phyloP scores from a whole-genome alignment of 2,329 filamentous ascomycete genomes.

The Pseudohalonectria lignicola region DNA sequence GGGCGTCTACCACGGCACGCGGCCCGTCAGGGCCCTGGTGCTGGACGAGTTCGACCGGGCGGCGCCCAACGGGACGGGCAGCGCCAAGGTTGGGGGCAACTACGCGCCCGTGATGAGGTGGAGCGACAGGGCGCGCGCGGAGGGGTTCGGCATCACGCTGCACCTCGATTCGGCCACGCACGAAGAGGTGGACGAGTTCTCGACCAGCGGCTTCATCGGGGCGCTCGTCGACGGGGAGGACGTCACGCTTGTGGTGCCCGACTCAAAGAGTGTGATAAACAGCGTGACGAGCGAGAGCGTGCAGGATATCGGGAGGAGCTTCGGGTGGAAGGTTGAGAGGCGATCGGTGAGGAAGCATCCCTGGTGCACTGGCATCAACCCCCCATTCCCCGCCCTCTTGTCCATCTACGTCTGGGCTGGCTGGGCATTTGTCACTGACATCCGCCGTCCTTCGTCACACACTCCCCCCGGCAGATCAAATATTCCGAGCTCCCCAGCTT shows the following conservation, averaged over 20 bases:
- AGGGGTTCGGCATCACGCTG: conserved; percentile 88
- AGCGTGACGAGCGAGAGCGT: conserved; percentile 76
- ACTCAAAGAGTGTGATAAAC: conserved; percentile 79
- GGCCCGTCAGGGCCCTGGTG: conserved; percentile 79
- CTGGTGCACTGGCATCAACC: no score
- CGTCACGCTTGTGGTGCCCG: conserved; percentile 72
- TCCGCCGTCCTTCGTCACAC: no score
- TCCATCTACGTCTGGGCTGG: not conserved
- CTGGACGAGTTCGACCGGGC: conserved; percentile 89
- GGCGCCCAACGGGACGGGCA: conserved; percentile 82
- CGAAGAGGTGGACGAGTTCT: conserved; percentile 89
- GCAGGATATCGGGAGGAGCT: conserved; percentile 61
- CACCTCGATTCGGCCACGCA: conserved; percentile 81
- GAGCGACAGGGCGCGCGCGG: conserved; percentile 67
- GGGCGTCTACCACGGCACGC: conserved; percentile 84
- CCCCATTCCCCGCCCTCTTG: not conserved
- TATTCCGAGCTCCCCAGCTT: conserved; percentile 44
- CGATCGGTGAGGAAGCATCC: conserved; percentile 41
- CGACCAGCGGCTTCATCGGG: conserved; percentile 86
- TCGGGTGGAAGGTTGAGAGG: conserved; percentile 78
- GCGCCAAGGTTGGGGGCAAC: conserved; percentile 91
- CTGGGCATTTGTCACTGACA: not conserved
- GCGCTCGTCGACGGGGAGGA: conserved; percentile 48
- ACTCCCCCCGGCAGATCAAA: conserved; percentile 57
- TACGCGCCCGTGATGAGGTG: conserved; percentile 86